phyloP scores from a whole-genome alignment of 768 basidiomycete genomes.

The Hericium erinaceus region DNA sequence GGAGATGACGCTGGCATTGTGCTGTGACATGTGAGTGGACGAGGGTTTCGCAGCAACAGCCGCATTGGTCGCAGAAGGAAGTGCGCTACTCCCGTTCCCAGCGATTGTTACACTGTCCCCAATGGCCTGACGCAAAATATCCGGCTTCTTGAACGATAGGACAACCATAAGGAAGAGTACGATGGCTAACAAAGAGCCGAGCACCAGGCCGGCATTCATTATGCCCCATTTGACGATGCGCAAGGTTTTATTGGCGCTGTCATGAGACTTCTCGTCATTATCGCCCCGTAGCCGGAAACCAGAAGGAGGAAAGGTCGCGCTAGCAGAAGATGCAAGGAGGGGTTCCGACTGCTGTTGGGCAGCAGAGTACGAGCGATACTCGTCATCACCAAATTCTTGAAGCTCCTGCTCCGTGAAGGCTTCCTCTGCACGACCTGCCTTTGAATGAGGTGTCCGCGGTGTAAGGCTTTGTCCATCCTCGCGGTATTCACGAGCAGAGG shows the following conservation, averaged over 20 bases:
- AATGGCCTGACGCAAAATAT: conserved; percentile 34
- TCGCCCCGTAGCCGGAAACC: conserved; percentile 35
- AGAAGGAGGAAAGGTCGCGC: conserved; percentile 25
- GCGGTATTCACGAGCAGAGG: conserved; percentile 1
- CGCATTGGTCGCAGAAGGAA: conserved; percentile 12
- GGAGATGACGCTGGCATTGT: conserved; percentile 26
- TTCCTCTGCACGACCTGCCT: conserved; percentile 48
- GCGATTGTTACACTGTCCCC: conserved; percentile 21
- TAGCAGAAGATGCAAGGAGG: conserved; percentile 34
- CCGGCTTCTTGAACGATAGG: conserved; percentile 42
- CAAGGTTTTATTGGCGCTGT: conserved; percentile 2
- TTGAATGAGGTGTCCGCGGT: conserved; percentile 56
- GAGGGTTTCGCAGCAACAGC: conserved; percentile 3
- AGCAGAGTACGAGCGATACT: conserved; percentile 25
- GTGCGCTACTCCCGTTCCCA: conserved; percentile 2
- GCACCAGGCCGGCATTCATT: conserved; percentile 28
- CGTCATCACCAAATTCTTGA: conserved; percentile 30
- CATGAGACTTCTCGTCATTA: conserved; percentile 21
- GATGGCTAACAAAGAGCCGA: conserved; percentile 36
- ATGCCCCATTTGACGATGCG: conserved; percentile 8
- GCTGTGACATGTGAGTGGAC: not conserved
- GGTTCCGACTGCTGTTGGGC: conserved; percentile 32
- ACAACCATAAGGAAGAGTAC: conserved; percentile 37
- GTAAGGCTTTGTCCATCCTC: conserved; percentile 24
- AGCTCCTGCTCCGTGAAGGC: conserved; percentile 41